Base-by-base conservation (phyloP, 2,329 filamentous ascomycete genomes). In the Pseudogymnoascus sp. region DNA sequence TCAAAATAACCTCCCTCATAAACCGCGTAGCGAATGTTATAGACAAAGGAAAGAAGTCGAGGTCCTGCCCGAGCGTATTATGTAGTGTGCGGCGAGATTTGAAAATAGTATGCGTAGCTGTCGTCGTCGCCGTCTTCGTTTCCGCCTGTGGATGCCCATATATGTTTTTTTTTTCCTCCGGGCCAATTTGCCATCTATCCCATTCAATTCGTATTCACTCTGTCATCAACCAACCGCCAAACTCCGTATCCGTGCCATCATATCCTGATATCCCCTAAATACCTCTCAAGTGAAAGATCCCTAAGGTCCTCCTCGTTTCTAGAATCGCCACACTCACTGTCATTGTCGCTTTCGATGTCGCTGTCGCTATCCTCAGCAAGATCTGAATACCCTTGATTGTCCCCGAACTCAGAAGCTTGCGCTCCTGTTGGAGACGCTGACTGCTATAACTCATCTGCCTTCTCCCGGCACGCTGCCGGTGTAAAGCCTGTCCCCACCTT, bases 401-500 rank as follows among this genome's bases (percentile, higher is more conserved):
- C 71, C 65, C 71, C 71, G 68, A 68, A 70, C 69, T 71, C 71
- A 73, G 71, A 73, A 70, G 71, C 67, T 62, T 65, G 66, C 63
- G 67, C 70, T 69, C 71, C 72, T 72, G 69, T 69, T 70, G 71
- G 71, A 72, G 71, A 73, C 71, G 64, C 65, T 71, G 66, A 71
- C 69, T 73, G 71, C 69, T 72, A 73, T 73, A 75, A 73, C 61
- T 74, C 72, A 63, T 67, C 66, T 50, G 72, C 72, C 65, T 74
- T 74, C 53, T 96, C 91, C 75, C 89, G 89, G 77, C 93, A 97
- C 50, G 92, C 91, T 37, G 86, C 85, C 42, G 93, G 90, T 38
- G 91, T 95, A 73, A 96, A 96, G 56, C 93, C 92, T 60, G 88
- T 90, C 66, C 93, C 93, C 70, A 97, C 89, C 77, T 96, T 96